A percentile compares a stretch with the other conserved stretches of the same genome.
phyloP scores from a whole-genome alignment of 768 basidiomycete species.

The Coprinopsis sp. region DNA sequence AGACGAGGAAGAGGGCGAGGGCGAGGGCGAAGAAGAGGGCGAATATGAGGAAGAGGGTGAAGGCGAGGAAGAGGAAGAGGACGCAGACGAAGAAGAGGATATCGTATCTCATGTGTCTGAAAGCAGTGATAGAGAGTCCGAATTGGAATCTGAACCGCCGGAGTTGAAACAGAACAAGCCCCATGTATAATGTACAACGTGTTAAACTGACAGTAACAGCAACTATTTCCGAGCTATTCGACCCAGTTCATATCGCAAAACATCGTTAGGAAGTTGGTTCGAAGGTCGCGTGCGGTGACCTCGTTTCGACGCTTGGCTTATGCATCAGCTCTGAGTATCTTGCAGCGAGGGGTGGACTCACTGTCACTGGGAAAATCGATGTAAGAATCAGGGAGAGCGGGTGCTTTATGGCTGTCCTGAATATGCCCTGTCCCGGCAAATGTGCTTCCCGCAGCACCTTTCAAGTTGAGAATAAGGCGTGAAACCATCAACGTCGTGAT shows the following conservation, averaged over 20 bases:
- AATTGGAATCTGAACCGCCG: too few species aligned
- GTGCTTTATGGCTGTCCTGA: background rate
- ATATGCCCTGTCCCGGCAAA: background rate
- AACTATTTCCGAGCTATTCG: background rate
- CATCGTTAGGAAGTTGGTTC: background rate
- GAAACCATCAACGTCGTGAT: constrained; percentile 36
- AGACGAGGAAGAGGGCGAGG: too few species aligned
- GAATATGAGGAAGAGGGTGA: too few species aligned
- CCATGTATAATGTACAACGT: too few species aligned
- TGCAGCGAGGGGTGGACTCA: background rate
- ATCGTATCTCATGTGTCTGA: too few species aligned
- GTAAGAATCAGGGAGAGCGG: background rate
- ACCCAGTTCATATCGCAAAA: background rate
- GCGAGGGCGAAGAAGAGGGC: too few species aligned
- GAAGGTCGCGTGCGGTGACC: background rate
- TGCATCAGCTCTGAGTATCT: background rate
- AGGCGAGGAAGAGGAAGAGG: too few species aligned
- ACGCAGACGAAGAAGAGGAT: too few species aligned
- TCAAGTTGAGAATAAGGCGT: constrained; percentile 31
- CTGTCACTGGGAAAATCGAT: background rate
- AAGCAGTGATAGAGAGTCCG: too few species aligned
- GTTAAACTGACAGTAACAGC: too few species aligned
- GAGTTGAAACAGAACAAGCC: too few species aligned
- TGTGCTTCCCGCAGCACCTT: constrained; percentile 8
- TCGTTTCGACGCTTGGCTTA: background rate